phyloP scores from a whole-genome alignment of 352 stramenopile species.

The Phytophthora quininea region DNA sequence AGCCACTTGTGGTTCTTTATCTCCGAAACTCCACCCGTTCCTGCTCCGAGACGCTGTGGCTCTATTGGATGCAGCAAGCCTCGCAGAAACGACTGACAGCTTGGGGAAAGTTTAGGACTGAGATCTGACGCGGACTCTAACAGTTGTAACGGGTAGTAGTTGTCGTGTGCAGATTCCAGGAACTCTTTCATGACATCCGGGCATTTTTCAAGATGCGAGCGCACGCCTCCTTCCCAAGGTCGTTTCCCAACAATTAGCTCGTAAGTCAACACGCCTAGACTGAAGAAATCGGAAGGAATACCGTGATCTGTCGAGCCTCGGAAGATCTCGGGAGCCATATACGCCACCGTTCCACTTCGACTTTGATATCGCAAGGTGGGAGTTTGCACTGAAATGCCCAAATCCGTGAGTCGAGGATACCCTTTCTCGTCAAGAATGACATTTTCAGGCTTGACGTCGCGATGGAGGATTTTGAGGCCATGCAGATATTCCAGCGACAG shows the following conservation, averaged over 20 bases:
- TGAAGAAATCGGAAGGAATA: constrained; percentile 65
- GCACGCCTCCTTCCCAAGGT: constrained; percentile 46
- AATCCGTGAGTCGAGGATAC: constrained; percentile 73
- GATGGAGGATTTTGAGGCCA: constrained; percentile 67
- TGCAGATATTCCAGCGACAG: constrained; percentile 78
- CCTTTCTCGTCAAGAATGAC: constrained; percentile 80
- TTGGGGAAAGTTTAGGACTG: constrained; percentile 28
- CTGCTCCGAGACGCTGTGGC: constrained; percentile 40
- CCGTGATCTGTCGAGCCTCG: constrained; percentile 57
- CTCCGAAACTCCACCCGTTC: constrained; percentile 32
- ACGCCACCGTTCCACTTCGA: constrained; percentile 67
- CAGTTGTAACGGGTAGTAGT: constrained; percentile 64
- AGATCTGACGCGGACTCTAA: constrained; percentile 29
- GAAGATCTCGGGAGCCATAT: constrained; percentile 83
- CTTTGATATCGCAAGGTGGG: constrained; percentile 47
- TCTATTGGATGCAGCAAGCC: constrained; percentile 58
- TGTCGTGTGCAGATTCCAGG: constrained; percentile 27
- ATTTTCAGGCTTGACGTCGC: constrained; percentile 88
- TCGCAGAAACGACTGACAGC: constrained; percentile 54
- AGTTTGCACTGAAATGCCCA: constrained; percentile 72
- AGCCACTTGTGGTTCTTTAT: constrained; percentile 69
- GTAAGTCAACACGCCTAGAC: constrained; percentile 56
- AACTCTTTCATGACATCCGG: constrained; percentile 36
- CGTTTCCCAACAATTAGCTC: constrained; percentile 57
- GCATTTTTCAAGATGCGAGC: constrained; percentile 40